Conservation (phyloP, 2,329 filamentous ascomycete genomes). For the Penicillium carneum region DNA sequence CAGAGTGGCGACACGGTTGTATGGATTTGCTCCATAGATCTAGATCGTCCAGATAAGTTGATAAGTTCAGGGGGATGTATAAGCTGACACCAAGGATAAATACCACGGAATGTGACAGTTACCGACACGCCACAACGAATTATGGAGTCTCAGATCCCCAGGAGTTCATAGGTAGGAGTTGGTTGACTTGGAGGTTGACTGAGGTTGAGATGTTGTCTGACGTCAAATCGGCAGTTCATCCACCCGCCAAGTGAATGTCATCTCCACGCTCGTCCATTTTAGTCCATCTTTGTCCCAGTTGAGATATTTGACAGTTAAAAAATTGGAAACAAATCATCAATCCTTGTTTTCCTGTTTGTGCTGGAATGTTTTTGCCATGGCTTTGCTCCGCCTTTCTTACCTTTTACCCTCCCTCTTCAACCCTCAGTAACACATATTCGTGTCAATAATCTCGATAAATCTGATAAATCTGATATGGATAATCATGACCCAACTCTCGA, state of each 20-base stretch:
- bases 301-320: no score
- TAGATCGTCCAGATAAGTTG: background rate
- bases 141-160: background rate
- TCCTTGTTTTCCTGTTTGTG: no score
- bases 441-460: background rate
- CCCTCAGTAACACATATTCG: background rate
- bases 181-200: background rate
- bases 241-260: constrained; percentile 1
- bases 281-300: background rate
- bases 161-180: background rate
- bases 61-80: background rate
- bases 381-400: background rate
- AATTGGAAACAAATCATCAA: no score
- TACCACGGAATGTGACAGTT: background rate
- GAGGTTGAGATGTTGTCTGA: background rate
- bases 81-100: background rate
- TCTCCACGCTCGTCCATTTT: background rate
- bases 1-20: background rate
- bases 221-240: constrained; percentile 2
- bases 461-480: constrained; percentile 1
- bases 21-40: background rate
- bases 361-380: background rate
- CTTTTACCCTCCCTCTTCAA: background rate
- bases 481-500: background rate
- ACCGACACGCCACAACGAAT: background rate